Evolutionary conservation across 164 flowering plant genomes (phyloP).

Genomic region (Santalum album): DNA sequence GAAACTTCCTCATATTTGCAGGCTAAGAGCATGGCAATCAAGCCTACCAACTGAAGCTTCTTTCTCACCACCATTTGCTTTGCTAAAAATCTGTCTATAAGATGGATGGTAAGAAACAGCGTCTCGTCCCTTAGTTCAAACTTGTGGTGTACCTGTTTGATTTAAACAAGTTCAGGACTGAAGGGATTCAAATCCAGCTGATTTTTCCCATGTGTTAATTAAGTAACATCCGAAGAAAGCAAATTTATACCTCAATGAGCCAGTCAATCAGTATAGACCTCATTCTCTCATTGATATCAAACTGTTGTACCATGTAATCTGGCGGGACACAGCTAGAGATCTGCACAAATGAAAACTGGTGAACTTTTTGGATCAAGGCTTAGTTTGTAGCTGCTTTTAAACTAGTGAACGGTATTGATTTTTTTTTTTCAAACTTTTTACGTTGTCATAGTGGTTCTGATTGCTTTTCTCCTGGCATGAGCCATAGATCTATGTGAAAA

Average conservation of each 20-base stretch:
- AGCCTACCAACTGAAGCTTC: constrained; percentile 63
- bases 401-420: too few relatives aligned
- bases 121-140: constrained; percentile 57
- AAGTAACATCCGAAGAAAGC: too few relatives aligned
- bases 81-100: constrained; percentile 53
- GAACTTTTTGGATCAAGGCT: too few relatives aligned
- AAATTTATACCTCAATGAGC: constrained; percentile 48
- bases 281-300: constrained; percentile 58
- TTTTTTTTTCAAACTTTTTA: too few relatives aligned
- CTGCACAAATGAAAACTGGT: constrained; percentile 19
- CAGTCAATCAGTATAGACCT: constrained; percentile 58
- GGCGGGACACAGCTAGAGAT: constrained; percentile 34
- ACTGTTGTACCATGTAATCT: constrained; percentile 42
- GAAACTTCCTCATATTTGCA: constrained; percentile 69
- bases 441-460: too few relatives aligned
- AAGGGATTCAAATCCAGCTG: not conserved
- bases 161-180: not conserved
- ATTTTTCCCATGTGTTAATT: not conserved
- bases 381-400: too few relatives aligned
- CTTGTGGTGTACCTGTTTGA: constrained; percentile 54
- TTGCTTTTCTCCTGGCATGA: too few relatives aligned
- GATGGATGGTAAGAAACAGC: constrained; percentile 45
- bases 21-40: constrained; percentile 54
- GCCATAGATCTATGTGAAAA: too few relatives aligned
- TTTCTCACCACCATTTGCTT: constrained; percentile 35